phyloP scores from a whole-genome alignment of 495 filamentous ascomycete species.

The Aspergillus leporis region DNA sequence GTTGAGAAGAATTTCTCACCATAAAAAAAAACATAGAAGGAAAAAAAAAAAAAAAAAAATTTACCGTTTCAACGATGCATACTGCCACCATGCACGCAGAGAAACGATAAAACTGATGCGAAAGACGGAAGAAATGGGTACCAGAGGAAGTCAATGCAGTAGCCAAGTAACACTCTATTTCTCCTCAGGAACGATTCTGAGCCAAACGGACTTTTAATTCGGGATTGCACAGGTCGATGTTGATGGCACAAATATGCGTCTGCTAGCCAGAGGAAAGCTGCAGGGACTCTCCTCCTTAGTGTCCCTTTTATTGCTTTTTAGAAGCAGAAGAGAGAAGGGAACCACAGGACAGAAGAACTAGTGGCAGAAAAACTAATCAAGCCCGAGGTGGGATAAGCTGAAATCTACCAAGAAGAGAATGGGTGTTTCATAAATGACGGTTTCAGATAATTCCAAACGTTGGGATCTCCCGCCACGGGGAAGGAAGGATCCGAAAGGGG shows the following conservation, averaged over 20 bases:
- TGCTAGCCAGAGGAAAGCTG: conserved; percentile 37
- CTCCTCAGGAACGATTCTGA: conserved; percentile 24
- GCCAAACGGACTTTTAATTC: conserved; percentile 39
- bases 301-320: conserved; percentile 15
- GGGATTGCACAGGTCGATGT: conserved; percentile 37
- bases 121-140: conserved; percentile 9
- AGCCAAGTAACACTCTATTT: conserved; percentile 23
- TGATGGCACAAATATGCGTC: conserved; percentile 24
- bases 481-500: conserved; percentile 18
- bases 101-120: conserved; percentile 9
- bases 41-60: neutral
- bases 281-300: conserved; percentile 33
- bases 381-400: conserved; percentile 22
- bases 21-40: neutral
- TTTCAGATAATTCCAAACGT: conserved; percentile 29
- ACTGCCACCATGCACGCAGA: conserved; percentile 20
- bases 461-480: conserved; percentile 18
- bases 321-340: conserved; percentile 10
- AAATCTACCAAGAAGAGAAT: conserved; percentile 25
- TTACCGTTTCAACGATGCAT: conserved; percentile 26
- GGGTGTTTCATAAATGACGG: conserved; percentile 27
- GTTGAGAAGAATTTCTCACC: conserved; percentile 19
- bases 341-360: conserved; percentile 16
- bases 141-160: conserved; percentile 14
- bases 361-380: conserved; percentile 23